Conservation (phyloP, 2,329 filamentous ascomycete species). For the Pseudogymnoascus sp. region DNA sequence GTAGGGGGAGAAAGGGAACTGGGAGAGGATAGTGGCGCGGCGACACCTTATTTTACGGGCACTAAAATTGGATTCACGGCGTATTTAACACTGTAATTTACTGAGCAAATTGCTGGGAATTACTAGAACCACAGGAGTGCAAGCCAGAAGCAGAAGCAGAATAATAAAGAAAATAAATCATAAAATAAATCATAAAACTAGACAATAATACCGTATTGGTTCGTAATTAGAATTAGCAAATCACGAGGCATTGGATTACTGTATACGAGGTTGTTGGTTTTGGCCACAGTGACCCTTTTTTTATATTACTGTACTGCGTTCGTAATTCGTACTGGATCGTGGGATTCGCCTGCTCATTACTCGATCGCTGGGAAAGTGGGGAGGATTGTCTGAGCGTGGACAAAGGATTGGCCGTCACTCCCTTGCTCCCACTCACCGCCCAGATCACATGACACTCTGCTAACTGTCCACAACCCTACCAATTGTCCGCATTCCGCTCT, state of each 20-base stretch:
- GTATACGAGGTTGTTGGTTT: neutral
- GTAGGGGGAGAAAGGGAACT: neutral
- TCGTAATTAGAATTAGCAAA: neutral
- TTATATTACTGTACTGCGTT: conserved; percentile 7
- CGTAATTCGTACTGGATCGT: conserved; percentile 2
- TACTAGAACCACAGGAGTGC: neutral
- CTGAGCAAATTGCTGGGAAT: neutral
- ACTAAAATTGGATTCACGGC: neutral
- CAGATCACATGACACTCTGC: conserved; percentile 3
- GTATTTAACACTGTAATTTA: neutral
- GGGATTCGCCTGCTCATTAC: neutral
- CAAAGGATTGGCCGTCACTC: neutral
- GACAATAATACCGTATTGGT: neutral
- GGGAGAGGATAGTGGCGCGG: neutral
- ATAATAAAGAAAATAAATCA: neutral
- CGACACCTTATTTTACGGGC: neutral
- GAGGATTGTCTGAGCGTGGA: neutral
- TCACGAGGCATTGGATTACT: neutral
- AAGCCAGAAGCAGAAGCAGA: neutral
- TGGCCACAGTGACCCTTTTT: neutral
- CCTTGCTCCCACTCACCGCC: neutral
- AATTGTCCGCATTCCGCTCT: neutral
- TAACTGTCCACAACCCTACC: neutral
- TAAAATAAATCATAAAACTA: neutral
- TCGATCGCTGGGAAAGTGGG: neutral